Conservation (phyloP, 495 filamentous ascomycete species). For the Aspergillus carlsbadensis region DNA sequence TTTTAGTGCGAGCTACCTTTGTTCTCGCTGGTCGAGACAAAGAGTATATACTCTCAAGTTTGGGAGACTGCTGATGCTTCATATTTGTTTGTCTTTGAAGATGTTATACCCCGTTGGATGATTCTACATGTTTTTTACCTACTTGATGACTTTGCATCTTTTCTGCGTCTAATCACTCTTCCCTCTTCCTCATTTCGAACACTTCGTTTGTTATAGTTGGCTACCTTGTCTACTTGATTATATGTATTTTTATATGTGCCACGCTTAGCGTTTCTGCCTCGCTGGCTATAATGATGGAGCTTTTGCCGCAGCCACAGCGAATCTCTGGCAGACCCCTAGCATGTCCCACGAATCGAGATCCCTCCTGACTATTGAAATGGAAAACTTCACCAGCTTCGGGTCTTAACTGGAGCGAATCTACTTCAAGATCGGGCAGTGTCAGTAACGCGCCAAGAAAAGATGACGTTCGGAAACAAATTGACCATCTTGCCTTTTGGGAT, state of each 20-base stretch:
- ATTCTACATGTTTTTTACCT: constrained; percentile 13
- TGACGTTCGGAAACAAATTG: too few species aligned
- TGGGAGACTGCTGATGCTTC: not conserved
- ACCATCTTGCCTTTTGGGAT: too few species aligned
- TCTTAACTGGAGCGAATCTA: too few species aligned
- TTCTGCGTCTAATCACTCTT: not conserved
- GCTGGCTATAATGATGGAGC: constrained; percentile 18
- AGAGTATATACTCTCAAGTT: not conserved
- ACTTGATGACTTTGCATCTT: constrained; percentile 1
- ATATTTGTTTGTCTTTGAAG: constrained; percentile 14
- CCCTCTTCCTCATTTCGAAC: not conserved
- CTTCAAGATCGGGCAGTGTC: too few species aligned
- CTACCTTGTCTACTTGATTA: constrained; percentile 6
- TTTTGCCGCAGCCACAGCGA: not conserved
- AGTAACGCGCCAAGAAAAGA: too few species aligned
- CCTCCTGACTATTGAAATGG: too few species aligned
- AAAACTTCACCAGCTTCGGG: too few species aligned
- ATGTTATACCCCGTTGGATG: constrained; percentile 22
- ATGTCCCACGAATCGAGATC: too few species aligned
- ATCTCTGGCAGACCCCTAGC: not conserved
- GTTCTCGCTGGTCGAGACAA: constrained; percentile 20
- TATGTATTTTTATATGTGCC: constrained; percentile 17
- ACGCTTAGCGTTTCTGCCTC: constrained; percentile 15
- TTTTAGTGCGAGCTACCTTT: constrained; percentile 4
- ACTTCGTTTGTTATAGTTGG: constrained; percentile 2